Conservation (phyloP, 2,329 filamentous ascomycete species). For the Ophiostoma tasmaniense region DNA sequence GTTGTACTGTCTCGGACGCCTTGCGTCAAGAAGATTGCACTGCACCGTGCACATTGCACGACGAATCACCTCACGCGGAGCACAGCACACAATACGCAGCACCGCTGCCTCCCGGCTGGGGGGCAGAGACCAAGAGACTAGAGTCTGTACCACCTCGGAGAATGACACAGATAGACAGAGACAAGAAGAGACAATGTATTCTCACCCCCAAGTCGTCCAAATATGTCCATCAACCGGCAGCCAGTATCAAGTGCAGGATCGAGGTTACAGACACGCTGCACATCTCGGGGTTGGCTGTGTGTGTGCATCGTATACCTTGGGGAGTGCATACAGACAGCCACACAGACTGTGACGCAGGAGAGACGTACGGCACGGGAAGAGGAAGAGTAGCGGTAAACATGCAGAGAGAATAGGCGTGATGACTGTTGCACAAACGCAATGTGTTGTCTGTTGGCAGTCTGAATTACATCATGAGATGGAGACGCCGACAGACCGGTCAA, state of each 20-base stretch:
- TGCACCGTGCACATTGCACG: neutral
- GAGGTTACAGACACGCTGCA: conserved; percentile 8
- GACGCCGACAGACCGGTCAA: neutral
- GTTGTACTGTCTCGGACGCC: neutral
- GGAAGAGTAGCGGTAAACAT: neutral
- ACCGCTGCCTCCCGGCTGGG: neutral
- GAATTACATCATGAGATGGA: neutral
- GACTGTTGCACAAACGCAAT: neutral
- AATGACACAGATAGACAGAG: neutral
- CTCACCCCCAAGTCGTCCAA: neutral
- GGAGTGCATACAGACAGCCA: neutral
- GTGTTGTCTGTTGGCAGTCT: neutral
- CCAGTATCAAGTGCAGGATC: conserved; percentile 6
- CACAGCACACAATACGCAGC: neutral
- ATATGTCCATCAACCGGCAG: neutral
- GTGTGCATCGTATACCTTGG: neutral
- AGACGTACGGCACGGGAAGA: neutral
- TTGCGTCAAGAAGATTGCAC: neutral
- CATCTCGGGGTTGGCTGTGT: conserved; percentile 10
- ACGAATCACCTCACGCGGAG: neutral
- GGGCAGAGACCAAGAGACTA: neutral
- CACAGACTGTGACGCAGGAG: neutral
- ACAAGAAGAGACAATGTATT: neutral
- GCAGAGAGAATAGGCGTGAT: neutral
- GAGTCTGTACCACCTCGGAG: neutral